phyloP scores from a whole-genome alignment of 2,329 filamentous ascomycete species.

The Mollisiaceae sp. region DNA sequence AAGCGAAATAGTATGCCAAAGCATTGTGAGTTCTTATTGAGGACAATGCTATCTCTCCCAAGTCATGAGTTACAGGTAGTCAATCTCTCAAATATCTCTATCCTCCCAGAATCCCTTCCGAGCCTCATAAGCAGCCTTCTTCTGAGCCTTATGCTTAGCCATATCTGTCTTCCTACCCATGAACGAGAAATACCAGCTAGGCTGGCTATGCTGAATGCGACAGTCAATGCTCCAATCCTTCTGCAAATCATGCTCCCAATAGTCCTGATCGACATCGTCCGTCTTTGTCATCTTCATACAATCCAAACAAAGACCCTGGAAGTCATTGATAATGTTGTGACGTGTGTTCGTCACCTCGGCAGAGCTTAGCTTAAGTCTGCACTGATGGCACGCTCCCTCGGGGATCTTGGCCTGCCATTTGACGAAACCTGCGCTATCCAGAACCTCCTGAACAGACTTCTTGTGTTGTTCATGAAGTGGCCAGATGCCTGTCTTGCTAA shows the following conservation, averaged over 20 bases:
- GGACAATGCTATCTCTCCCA: background rate
- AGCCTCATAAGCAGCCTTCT: background rate
- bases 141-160: background rate
- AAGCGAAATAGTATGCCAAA: background rate
- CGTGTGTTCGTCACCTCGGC: background rate
- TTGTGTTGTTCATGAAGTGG: slow-evolving; percentile 18
- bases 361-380: background rate
- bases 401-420: slow-evolving; percentile 10
- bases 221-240: slow-evolving; percentile 11
- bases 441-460: slow-evolving; percentile 12
- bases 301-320: slow-evolving; percentile 27
- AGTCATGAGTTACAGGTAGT: background rate
- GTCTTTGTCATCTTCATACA: slow-evolving; percentile 22
- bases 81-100: background rate
- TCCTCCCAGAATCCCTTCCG: background rate
- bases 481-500: slow-evolving; percentile 24
- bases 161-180: slow-evolving; percentile 16
- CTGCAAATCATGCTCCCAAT: slow-evolving; percentile 15
- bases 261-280: slow-evolving; percentile 13
- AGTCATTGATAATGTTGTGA: slow-evolving; percentile 9
- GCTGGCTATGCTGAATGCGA: slow-evolving; percentile 21
- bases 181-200: slow-evolving; percentile 28
- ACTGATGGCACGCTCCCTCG: background rate
- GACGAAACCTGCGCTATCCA: slow-evolving; percentile 9
- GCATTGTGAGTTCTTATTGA: background rate